Conservation (phyloP, 2,329 filamentous ascomycete genomes). For the Arthrocladium fulminans region DNA sequence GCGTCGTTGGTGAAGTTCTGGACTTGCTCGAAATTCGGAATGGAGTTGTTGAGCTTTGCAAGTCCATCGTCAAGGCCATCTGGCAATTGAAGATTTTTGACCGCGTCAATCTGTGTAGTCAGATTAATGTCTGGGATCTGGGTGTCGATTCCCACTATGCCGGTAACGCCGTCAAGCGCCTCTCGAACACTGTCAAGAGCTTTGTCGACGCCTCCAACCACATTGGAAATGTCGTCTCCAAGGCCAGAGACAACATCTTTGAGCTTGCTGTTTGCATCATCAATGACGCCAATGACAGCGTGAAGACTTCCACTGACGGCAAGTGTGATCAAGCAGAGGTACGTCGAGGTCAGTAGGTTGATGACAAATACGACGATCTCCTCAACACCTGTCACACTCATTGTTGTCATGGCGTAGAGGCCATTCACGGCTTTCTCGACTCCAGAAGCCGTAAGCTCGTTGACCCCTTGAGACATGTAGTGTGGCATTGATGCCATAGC, state of each 20-base stretch:
- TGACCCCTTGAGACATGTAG: conserved; percentile 82
- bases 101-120: conserved; percentile 51
- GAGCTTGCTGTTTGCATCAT: conserved; percentile 52
- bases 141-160: conserved; percentile 29
- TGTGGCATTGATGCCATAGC: conserved; percentile 97
- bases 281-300: conserved; percentile 53
- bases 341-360: conserved; percentile 82
- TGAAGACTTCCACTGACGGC: conserved; percentile 71
- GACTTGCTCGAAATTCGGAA: conserved; percentile 76
- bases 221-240: conserved; percentile 37
- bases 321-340: conserved; percentile 79
- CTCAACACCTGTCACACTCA: conserved; percentile 75
- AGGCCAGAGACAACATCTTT: conserved; percentile 46
- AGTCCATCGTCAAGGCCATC: conserved; percentile 60
- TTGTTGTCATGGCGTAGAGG: conserved; percentile 66
- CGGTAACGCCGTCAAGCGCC: conserved; percentile 48
- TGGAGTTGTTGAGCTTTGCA: conserved; percentile 62
- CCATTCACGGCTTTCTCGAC: conserved; percentile 73
- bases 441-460: conserved; percentile 69
- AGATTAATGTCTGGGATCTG: conserved; percentile 54
- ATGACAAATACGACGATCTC: conserved; percentile 86
- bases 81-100: conserved; percentile 63
- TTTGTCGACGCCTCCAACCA: conserved; percentile 42
- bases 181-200: conserved; percentile 45
- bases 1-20: conserved; percentile 70